These are phyloP conservation scores for Melampsora abietis-canadensis DNA, from an alignment of 1,284 basidiomycete species.

Conservation along the genomic window DNA sequence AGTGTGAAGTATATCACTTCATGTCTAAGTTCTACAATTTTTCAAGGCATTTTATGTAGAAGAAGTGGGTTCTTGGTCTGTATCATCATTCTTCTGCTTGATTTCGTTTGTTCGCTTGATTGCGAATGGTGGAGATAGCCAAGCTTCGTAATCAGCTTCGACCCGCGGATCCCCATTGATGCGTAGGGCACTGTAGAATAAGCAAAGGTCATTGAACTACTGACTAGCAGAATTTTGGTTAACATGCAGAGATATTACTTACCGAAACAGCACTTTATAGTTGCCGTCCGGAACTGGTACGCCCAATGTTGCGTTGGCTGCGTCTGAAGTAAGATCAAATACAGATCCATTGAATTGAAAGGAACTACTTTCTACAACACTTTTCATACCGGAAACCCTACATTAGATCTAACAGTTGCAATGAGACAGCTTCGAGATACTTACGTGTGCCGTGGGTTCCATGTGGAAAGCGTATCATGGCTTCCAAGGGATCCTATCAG, in stretches of 20 bases:
- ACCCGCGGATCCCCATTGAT: conserved; percentile 23
- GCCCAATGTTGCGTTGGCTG: conserved; percentile 5
- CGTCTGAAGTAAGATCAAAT: conserved; percentile 15
- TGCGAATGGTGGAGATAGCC: conserved; percentile 33
- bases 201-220: not conserved
- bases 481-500: conserved; percentile 32
- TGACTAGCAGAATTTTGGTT: not conserved
- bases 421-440: not conserved
- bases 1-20: no score
- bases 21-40: no score
- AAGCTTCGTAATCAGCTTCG: conserved; percentile 33
- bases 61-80: no score
- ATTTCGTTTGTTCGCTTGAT: conserved; percentile 12
- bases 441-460: conserved; percentile 40
- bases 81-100: no score
- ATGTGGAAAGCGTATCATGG: conserved; percentile 20
- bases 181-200: conserved; percentile 17
- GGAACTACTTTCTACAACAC: conserved; percentile 19
- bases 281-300: conserved; percentile 27
- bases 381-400: not conserved
- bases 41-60: no score
- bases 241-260: not conserved
- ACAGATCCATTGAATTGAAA: conserved; percentile 27
- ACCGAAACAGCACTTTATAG: conserved; percentile 37
- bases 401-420: not conserved